Evolutionary conservation across 352 stramenopile species (phyloP), one percentile per base, ranked within the genome.

Genomic region (Albugo candida): DNA sequence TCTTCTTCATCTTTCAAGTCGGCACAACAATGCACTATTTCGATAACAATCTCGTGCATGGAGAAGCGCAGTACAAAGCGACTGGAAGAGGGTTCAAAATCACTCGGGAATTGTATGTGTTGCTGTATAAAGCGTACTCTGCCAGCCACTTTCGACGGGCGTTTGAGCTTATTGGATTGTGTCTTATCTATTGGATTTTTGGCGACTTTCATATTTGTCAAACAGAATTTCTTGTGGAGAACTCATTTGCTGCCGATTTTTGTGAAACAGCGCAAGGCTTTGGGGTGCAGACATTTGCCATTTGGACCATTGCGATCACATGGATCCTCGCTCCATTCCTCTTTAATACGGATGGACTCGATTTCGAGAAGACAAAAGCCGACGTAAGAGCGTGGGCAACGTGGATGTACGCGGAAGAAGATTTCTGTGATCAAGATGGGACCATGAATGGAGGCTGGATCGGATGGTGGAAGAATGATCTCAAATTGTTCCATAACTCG

Each of bases 1-100:
- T 67, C 5, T 85, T 85, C 55, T 85, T 83, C 52, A 64, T 81
- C 36, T 85, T 85, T 51, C 73, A 85, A 63, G 70, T 85, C 16
- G 73, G 73, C 50, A 85, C 73, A 17, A 85, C 70, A 27, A 82
- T 81, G 67, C 73, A 85, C 60, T 85, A 83, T 60, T 85, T 83
- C 42, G 70, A 83, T 40, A 81, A 77, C 57, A 83, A 83, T 54
- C 61, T 85, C 31, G 45, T 85, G 35, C 70, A 83, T 47, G 73
- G 73, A 47, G 66, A 59, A 50, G 73, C 73, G 34, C 77, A 85
- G 61, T 85, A 85, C 54, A 61, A 83, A 51, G 73, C 73, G 11
- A 85, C 73, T 0, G 73, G 73, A 54, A 70, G 73, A 64, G 73
- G 73, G 47, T 85, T 85, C 60, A 85, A 83, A 59, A 85, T 85